Evolutionary conservation across 2,329 filamentous ascomycete species (phyloP).

Genomic region (Aurifilum marmelostoma): DNA sequence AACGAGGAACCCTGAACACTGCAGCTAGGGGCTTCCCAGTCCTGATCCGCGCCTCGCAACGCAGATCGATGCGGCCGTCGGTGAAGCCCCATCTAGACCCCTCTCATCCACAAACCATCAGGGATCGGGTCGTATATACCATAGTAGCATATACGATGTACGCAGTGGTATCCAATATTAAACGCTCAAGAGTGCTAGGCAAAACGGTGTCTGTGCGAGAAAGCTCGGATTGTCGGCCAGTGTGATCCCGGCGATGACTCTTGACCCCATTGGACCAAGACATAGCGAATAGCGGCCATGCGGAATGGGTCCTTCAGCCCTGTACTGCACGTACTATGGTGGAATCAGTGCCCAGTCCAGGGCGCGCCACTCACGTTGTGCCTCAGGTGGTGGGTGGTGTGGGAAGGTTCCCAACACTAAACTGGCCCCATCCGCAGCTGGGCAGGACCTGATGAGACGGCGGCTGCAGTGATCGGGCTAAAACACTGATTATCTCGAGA

Average conservation of each 20-base stretch:
- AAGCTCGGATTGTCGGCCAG: background rate
- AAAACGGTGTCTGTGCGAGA: slow-evolving; percentile 1
- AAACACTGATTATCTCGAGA: background rate
- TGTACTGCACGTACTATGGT: background rate
- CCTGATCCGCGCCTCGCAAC: background rate
- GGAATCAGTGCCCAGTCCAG: background rate
- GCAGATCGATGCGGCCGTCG: slow-evolving; percentile 8
- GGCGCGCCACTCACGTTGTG: background rate
- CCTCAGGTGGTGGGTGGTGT: background rate
- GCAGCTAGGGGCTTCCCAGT: background rate
- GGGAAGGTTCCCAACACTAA: background rate
- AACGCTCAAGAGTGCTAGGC: background rate
- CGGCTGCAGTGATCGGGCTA: background rate
- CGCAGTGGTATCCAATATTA: background rate
- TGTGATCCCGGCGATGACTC: background rate
- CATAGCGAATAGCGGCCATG: background rate
- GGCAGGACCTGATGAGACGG: background rate
- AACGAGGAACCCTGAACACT: background rate
- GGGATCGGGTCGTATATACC: background rate
- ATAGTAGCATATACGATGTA: background rate
- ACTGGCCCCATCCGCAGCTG: background rate
- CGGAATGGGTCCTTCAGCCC: slow-evolving; percentile 6
- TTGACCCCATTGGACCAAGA: background rate
- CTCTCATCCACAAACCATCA: background rate
- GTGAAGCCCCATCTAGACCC: background rate